phyloP scores from a whole-genome alignment of 2,329 filamentous ascomycete genomes.

The Cercospora canescens region DNA sequence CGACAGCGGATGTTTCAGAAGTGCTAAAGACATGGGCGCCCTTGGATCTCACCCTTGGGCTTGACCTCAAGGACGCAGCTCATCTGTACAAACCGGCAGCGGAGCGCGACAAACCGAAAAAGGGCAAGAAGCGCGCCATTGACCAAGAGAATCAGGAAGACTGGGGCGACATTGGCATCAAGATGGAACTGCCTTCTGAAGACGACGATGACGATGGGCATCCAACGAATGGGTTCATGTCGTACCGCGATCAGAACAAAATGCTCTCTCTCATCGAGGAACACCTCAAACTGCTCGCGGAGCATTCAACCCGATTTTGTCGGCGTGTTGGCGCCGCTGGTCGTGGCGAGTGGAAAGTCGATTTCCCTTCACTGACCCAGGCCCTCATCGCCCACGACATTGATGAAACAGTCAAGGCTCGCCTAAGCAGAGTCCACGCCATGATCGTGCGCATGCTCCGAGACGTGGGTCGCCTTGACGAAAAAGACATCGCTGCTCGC shows the following conservation, averaged over 20 bases:
- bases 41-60: constrained; percentile 40
- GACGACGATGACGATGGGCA: constrained; percentile 32
- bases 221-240: constrained; percentile 25
- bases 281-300: constrained; percentile 71
- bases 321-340: constrained; percentile 65
- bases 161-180: constrained; percentile 32
- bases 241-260: constrained; percentile 39
- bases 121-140: constrained; percentile 19
- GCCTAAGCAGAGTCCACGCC: constrained; percentile 73
- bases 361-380: constrained; percentile 73
- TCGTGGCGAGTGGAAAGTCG: constrained; percentile 76
- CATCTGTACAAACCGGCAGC: constrained; percentile 27
- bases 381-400: constrained; percentile 75
- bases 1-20: constrained; percentile 44
- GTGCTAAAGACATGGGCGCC: constrained; percentile 37
- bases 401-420: constrained; percentile 76
- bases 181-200: constrained; percentile 27
- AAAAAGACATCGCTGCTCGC: constrained; percentile 79
- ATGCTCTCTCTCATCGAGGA: constrained; percentile 64
- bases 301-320: constrained; percentile 69
- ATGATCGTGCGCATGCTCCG: constrained; percentile 83
- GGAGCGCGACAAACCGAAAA: constrained; percentile 30
- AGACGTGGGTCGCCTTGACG: constrained; percentile 89
- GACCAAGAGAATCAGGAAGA: constrained; percentile 19
- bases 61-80: constrained; percentile 27